Evolutionary conservation across 2,329 filamentous ascomycete species (phyloP).

Genomic region (Pseudopithomyces maydicus): DNA sequence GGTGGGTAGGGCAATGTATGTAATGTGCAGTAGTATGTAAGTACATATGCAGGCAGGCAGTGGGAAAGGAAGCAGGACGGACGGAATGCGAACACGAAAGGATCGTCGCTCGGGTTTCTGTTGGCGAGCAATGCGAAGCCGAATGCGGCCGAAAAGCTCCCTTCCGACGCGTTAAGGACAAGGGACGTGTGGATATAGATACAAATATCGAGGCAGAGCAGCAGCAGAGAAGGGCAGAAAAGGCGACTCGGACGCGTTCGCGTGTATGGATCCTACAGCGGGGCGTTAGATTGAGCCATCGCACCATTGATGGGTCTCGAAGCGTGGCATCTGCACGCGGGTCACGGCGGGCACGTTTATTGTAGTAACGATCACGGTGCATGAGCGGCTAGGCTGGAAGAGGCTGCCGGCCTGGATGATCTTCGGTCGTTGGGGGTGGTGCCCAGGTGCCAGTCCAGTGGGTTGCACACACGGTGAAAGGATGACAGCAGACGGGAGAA

Average conservation of each 20-base stretch:
- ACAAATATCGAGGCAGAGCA: too few relatives aligned
- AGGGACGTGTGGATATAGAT: too few relatives aligned
- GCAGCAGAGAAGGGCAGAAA: too few relatives aligned
- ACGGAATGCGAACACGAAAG: not conserved
- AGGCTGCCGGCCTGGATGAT: not conserved
- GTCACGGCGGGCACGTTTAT: not conserved
- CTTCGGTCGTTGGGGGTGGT: not conserved
- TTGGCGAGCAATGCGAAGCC: not conserved
- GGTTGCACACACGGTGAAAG: not conserved
- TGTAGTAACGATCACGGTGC: not conserved
- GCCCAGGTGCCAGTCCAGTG: not conserved
- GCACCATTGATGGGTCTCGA: constrained; percentile 1
- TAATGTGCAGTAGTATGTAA: too few relatives aligned
- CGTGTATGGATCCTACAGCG: not conserved
- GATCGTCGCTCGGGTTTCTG: not conserved
- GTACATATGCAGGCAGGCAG: too few relatives aligned
- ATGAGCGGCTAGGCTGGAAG: not conserved
- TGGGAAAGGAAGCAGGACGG: not conserved
- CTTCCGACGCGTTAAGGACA: not conserved
- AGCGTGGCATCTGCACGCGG: not conserved
- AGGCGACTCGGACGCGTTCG: not conserved
- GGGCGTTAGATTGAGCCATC: not conserved
- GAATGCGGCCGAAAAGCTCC: not conserved
- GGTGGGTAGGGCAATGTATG: too few relatives aligned
- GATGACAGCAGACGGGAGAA: not conserved